Evolutionary conservation across 2,329 filamentous ascomycete genomes (phyloP).

Genomic region (Talaromyces sp.): DNA sequence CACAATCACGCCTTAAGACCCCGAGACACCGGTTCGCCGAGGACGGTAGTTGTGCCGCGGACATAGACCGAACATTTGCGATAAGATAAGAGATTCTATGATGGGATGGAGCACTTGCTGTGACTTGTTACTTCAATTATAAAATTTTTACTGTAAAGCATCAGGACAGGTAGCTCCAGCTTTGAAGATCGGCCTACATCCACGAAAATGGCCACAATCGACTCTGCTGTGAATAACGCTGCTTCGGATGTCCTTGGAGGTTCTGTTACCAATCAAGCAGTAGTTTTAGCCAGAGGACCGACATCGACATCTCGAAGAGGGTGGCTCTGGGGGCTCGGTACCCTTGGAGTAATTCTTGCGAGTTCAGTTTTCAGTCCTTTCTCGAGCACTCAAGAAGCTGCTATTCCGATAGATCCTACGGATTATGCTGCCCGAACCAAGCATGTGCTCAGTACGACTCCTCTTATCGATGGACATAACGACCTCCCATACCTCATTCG

Average conservation of each 20-base stretch:
- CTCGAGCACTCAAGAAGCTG: not conserved
- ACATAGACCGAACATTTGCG: no score
- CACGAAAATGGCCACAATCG: not conserved
- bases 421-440: conserved; percentile 10
- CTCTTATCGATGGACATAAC: conserved; percentile 27
- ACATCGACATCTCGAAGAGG: conserved; percentile 1
- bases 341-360: conserved; percentile 1
- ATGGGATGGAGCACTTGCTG: no score
- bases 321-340: conserved; percentile 6
- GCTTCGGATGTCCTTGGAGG: not conserved
- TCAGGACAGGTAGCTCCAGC: no score
- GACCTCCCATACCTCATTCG: conserved; percentile 23
- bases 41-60: no score
- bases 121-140: no score
- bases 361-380: conserved; percentile 1
- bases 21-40: not conserved
- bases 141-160: no score
- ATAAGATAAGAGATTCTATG: no score
- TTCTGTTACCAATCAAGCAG: conserved; percentile 1
- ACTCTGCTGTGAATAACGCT: not conserved
- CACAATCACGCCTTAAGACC: not conserved
- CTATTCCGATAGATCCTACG: conserved; percentile 1
- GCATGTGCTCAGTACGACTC: conserved; percentile 18
- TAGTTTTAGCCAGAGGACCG: conserved; percentile 1
- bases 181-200: no score